Percentiles rank a stretch among this genome's conserved stretches.
These are phyloP conservation scores for Ceratopteris richardii DNA, from an alignment of 75 land plant genomes.

Conservation along the genomic window DNA sequence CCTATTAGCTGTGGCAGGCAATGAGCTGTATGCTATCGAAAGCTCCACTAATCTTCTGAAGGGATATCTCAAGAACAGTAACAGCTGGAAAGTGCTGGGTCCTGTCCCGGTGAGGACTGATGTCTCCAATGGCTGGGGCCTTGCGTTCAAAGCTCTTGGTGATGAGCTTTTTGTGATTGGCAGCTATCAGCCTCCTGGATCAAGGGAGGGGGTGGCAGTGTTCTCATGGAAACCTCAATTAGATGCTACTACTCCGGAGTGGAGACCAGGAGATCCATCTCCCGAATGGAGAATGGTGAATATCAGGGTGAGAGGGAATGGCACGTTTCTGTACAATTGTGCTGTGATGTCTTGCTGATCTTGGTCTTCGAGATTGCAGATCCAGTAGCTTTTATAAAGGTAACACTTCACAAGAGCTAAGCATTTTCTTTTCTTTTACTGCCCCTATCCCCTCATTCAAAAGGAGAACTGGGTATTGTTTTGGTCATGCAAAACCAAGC, in stretches of 20 bases:
- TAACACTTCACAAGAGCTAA: no score
- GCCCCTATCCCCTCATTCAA: no score
- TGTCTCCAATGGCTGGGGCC: constrained; percentile 39
- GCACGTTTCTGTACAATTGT: constrained; percentile 41
- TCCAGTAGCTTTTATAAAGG: no score
- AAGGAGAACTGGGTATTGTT: no score
- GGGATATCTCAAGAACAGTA: constrained; percentile 18
- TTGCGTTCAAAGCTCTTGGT: constrained; percentile 41
- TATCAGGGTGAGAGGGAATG: constrained; percentile 20
- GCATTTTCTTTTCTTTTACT: no score
- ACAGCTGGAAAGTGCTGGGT: constrained; percentile 32
- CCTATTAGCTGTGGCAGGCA: constrained; percentile 34
- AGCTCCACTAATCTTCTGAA: constrained; percentile 27
- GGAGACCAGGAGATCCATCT: constrained; percentile 3
- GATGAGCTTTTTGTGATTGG: constrained; percentile 40
- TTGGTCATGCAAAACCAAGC: no score
- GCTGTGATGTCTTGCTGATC: constrained; percentile 34
- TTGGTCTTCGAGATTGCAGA: no score
- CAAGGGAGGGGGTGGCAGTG: constrained; percentile 28
- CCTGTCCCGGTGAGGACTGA: constrained; percentile 37
- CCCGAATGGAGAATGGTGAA: constrained; percentile 28
- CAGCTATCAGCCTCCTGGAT: constrained; percentile 5
- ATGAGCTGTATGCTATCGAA: constrained; percentile 35
- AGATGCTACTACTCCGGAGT: background rate
- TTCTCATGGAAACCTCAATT: constrained; percentile 9